Percentiles rank a stretch among this genome's conserved stretches.
These are phyloP conservation scores for Xylaria sp. DNA, from an alignment of 495 filamentous ascomycete genomes.

Conservation along the genomic window DNA sequence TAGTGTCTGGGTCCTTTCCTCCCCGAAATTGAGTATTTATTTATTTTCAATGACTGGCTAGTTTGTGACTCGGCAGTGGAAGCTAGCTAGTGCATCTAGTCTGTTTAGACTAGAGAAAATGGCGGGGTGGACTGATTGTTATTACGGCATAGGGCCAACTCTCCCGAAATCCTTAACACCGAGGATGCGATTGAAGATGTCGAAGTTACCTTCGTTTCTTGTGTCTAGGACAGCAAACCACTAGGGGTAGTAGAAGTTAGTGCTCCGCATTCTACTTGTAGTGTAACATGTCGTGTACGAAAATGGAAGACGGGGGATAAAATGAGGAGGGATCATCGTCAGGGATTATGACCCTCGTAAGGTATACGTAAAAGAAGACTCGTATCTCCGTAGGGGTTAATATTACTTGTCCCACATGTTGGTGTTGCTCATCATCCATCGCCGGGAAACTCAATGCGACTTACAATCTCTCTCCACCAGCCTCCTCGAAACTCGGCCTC, in stretches of 20 bases:
- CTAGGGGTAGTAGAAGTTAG: neutral
- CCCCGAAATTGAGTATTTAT: neutral
- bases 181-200: conserved; percentile 55
- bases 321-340: neutral
- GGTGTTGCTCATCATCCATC: neutral
- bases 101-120: neutral
- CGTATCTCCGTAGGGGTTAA: neutral
- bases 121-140: neutral
- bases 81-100: no score
- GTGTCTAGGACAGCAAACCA: conserved; percentile 61
- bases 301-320: neutral
- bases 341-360: neutral
- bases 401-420: neutral
- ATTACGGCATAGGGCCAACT: neutral
- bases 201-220: conserved; percentile 57
- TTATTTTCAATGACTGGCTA: neutral
- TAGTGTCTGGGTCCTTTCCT: neutral
- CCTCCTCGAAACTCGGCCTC: conserved; percentile 67
- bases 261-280: neutral
- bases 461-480: conserved; percentile 58
- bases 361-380: neutral
- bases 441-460: neutral
- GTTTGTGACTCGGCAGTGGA: neutral
- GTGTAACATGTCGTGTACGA: no score
- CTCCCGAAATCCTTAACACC: conserved; percentile 44